Percentiles rank a stretch among this genome's conserved stretches.
These are phyloP conservation scores for Eurotiales sp. DNA, from an alignment of 2,329 filamentous ascomycete species.

Conservation along the genomic window DNA sequence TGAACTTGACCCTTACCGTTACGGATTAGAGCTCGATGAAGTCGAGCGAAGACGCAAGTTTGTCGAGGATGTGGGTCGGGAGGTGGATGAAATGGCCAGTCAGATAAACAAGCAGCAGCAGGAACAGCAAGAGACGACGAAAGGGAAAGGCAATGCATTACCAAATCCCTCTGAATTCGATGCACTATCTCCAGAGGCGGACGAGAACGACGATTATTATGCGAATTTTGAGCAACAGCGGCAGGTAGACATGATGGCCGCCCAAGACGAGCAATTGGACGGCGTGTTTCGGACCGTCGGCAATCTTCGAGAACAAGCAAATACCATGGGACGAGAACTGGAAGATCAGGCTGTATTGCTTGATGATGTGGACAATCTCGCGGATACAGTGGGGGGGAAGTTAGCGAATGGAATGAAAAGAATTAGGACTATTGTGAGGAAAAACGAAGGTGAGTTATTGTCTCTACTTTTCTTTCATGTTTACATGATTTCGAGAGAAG, in stretches of 20 bases:
- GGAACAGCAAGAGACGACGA: constrained; percentile 24
- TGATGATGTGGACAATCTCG: constrained; percentile 76
- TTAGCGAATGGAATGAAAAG: constrained; percentile 82
- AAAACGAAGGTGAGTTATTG: constrained; percentile 87
- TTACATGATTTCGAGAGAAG: background rate
- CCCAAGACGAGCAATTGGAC: constrained; percentile 91
- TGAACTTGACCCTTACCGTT: constrained; percentile 81
- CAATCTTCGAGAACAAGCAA: constrained; percentile 82
- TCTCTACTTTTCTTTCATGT: constrained; percentile 19
- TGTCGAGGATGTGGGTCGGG: constrained; percentile 82
- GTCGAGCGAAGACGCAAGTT: constrained; percentile 74
- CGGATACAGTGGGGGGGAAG: constrained; percentile 82
- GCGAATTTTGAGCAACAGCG: constrained; percentile 85
- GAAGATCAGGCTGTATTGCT: constrained; percentile 93
- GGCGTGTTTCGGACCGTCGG: constrained; percentile 91
- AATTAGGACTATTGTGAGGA: constrained; percentile 75
- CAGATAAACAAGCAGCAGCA: constrained; percentile 60
- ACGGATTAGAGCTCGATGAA: constrained; percentile 79
- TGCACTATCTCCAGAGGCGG: constrained; percentile 36
- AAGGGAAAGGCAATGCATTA: constrained; percentile 34
- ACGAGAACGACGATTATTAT: constrained; percentile 53
- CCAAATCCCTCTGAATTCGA: constrained; percentile 60
- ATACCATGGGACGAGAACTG: constrained; percentile 92
- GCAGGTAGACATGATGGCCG: constrained; percentile 85
- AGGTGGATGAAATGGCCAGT: constrained; percentile 84